Base-by-base conservation (phyloP, 2,329 filamentous ascomycete species). In the Trichothecium roseum region DNA sequence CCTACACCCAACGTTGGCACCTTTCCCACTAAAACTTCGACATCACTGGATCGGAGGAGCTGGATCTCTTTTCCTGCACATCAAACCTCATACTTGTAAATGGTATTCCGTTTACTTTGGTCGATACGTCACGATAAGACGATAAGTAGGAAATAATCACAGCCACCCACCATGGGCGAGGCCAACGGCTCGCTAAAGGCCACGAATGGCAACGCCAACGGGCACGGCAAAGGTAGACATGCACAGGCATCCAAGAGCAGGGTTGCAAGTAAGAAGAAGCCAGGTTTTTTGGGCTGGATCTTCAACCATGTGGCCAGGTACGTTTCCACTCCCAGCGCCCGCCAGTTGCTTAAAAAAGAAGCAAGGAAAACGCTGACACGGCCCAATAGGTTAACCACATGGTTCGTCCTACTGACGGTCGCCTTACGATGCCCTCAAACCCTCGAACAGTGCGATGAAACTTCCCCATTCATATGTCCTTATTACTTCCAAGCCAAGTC, bases 361-460 rank as follows among this genome's bases (percentile, higher is more conserved):
- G 24, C 18, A 32, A 12, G 20, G 9, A 18, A 22, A 18, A 14
- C 12, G 7, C 31, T 33, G 20, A 33, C 31, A 18, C n/a, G 12
- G 16, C 14, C 12, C 26, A 14, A 4, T 43, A 89, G 89, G 50
- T 57, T 95, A 30, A 57, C 80, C 39, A 81, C 85, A 15, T 98
- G 89, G 89, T 94, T 91, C 55, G 72, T 79, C 26, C 78, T 96
- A 44, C 58, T 87, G 41, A 91, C 83, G 17, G 64, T 91, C 37
- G 60, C 89, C 40, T 83, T 98, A 55, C 76, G 81, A 41, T 98
- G 89, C 56, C 89, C 89, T 10, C 66, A 78, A 3, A 75, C 74
- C 8, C 60, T 80, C 40, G 72, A 79, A 18, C 69, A 75, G 18
- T 74, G 91, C 50, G 72, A 75, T 48, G 74, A 81, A 18, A 61